These are phyloP conservation scores for Pseudogymnoascus sp. DNA, from an alignment of 2,329 filamentous ascomycete species.

Conservation along the genomic window DNA sequence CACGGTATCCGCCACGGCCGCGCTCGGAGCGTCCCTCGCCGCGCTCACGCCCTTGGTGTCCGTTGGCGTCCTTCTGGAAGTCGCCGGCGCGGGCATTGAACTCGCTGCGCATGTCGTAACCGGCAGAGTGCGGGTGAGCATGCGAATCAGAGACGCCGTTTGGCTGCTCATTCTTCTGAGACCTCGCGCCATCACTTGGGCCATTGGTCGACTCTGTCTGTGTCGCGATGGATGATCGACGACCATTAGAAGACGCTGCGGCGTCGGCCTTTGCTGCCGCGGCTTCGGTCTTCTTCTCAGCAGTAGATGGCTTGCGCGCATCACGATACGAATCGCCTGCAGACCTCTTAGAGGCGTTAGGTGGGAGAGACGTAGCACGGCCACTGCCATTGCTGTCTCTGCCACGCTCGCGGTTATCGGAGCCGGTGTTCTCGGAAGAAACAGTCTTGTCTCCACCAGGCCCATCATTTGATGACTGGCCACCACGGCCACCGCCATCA, in stretches of 20 bases:
- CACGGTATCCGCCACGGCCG: slow-evolving; percentile 37
- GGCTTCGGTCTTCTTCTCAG: neutral
- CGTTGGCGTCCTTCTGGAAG: slow-evolving; percentile 21
- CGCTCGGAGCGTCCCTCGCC: slow-evolving; percentile 33
- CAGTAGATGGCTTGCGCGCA: slow-evolving; percentile 14
- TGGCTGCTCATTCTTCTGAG: slow-evolving; percentile 16
- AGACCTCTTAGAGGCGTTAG: slow-evolving; percentile 20
- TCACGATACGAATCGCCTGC: slow-evolving; percentile 17
- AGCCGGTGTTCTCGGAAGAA: slow-evolving; percentile 11
- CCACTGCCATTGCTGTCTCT: slow-evolving; percentile 14
- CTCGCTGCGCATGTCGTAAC: slow-evolving; percentile 25
- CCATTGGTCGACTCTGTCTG: slow-evolving; percentile 26
- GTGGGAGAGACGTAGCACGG: slow-evolving; percentile 25
- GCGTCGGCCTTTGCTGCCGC: slow-evolving; percentile 19
- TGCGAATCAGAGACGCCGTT: slow-evolving; percentile 20
- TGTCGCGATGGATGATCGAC: slow-evolving; percentile 25
- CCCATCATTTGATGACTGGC: slow-evolving; percentile 18
- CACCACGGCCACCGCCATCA: slow-evolving; percentile 31
- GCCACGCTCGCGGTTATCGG: slow-evolving; percentile 18
- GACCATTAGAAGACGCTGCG: slow-evolving; percentile 22
- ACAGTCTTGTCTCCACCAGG: slow-evolving; percentile 22
- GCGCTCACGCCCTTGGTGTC: slow-evolving; percentile 26
- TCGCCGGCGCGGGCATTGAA: slow-evolving; percentile 21
- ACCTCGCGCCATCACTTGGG: slow-evolving; percentile 12
- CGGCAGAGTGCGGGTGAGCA: slow-evolving; percentile 16